These are phyloP conservation scores for Macrolepiota fuliginosa DNA, from an alignment of 768 basidiomycete species.

Conservation along the genomic window DNA sequence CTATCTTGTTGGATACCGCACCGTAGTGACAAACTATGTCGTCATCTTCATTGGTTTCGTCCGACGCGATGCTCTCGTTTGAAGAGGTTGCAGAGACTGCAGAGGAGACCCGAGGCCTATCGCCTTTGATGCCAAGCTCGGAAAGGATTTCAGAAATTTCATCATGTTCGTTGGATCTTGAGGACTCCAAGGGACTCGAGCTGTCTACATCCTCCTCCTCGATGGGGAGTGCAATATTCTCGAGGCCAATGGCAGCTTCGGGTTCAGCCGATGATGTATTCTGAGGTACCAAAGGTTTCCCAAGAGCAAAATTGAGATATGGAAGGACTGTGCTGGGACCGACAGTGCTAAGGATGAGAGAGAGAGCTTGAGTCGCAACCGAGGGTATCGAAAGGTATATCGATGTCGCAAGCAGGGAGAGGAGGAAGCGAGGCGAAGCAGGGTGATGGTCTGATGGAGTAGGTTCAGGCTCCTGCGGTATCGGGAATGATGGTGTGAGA, in stretches of 20 bases:
- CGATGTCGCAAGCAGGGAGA: constrained; percentile 84
- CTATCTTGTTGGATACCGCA: constrained; percentile 87
- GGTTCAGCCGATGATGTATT: constrained; percentile 38
- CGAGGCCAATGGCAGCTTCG: constrained; percentile 68
- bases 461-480: constrained; percentile 21
- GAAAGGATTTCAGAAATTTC: constrained; percentile 14
- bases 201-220: constrained; percentile 28
- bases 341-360: constrained; percentile 66
- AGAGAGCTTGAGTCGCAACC: constrained; percentile 72
- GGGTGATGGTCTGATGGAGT: constrained; percentile 61
- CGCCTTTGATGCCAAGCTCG: constrained; percentile 7
- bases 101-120: constrained; percentile 2
- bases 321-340: constrained; percentile 74
- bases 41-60: constrained; percentile 16
- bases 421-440: constrained; percentile 75
- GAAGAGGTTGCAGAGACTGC: constrained; percentile 6
- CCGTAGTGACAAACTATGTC: constrained; percentile 70
- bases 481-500: constrained; percentile 66
- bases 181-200: not conserved
- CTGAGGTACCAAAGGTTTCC: constrained; percentile 52
- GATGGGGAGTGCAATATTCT: constrained; percentile 55
- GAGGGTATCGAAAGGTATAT: constrained; percentile 83
- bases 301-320: constrained; percentile 83
- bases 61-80: constrained; percentile 16
- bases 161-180: constrained; percentile 15